phyloP scores from a whole-genome alignment of 108 stramenopile genomes.

The Nannochloropsis oceanica region DNA sequence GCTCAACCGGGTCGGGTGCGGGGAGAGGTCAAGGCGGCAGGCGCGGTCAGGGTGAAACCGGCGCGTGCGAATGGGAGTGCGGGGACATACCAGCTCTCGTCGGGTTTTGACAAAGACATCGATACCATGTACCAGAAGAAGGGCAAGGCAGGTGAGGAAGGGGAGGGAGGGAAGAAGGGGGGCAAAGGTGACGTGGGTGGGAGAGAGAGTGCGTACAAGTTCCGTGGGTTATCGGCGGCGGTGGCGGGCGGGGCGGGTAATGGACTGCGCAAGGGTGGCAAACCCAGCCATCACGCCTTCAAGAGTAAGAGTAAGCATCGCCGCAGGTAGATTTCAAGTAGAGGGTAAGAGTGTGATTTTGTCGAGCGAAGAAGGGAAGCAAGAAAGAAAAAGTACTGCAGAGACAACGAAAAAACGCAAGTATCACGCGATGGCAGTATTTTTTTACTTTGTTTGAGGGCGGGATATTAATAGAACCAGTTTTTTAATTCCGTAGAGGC shows the following conservation, averaged over 20 bases:
- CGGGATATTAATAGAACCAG: no score
- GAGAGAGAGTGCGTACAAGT: neutral
- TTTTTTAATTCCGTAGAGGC: no score
- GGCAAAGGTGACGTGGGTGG: neutral
- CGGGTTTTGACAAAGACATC: slow-evolving; percentile 4
- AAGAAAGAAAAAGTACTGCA: no score
- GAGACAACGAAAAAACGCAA: no score
- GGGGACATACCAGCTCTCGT: neutral
- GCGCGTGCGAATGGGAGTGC: neutral
- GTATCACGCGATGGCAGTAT: no score
- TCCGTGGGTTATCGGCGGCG: neutral
- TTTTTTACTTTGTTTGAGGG: no score
- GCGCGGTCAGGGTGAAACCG: neutral
- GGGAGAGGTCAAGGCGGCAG: neutral
- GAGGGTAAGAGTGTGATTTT: no score
- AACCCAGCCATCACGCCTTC: slow-evolving; percentile 16
- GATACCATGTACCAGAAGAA: neutral
- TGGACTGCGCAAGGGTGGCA: slow-evolving; percentile 30
- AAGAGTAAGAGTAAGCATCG: slow-evolving; percentile 30
- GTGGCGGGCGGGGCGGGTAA: neutral
- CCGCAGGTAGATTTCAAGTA: neutral
- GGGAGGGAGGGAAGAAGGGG: neutral
- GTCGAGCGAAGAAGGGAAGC: no score
- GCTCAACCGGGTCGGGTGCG: neutral
- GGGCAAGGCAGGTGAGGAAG: neutral